Conservation (phyloP, 2,329 filamentous ascomycete genomes). For the Torrubiellomyces zombiae region DNA sequence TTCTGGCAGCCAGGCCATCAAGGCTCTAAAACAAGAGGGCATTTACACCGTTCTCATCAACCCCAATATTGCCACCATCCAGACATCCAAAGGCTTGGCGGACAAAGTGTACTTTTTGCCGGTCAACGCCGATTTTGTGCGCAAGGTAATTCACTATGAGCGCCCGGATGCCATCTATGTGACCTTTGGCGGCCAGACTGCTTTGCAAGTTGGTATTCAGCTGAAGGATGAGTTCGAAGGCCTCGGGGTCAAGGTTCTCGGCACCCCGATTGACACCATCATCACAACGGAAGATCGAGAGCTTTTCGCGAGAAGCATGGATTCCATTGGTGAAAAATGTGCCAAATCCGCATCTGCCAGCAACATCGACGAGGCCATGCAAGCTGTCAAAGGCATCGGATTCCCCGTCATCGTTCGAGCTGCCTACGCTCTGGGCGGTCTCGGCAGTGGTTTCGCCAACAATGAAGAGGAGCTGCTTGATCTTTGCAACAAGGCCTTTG, state of each 20-base stretch:
- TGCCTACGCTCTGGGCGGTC: constrained; percentile 85
- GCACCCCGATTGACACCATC: constrained; percentile 93
- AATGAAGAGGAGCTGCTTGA: constrained; percentile 68
- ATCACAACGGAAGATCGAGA: constrained; percentile 98
- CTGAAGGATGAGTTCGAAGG: constrained; percentile 92
- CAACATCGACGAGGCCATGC: constrained; percentile 73
- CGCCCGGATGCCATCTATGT: constrained; percentile 92
- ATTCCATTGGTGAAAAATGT: constrained; percentile 93
- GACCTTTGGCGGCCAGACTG: constrained; percentile 95
- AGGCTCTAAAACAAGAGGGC: constrained; percentile 91
- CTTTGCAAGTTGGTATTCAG: constrained; percentile 89
- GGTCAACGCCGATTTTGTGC: constrained; percentile 90
- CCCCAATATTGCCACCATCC: constrained; percentile 96
- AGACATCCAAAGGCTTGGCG: constrained; percentile 92
- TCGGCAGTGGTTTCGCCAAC: constrained; percentile 90
- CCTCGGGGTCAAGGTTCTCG: constrained; percentile 84
- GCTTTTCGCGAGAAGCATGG: constrained; percentile 94
- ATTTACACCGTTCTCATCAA: constrained; percentile 98
- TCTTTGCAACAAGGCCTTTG: constrained; percentile 87
- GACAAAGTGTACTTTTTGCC: constrained; percentile 99
- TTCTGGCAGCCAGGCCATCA: constrained; percentile 95
- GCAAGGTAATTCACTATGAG: constrained; percentile 93
- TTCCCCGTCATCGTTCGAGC: constrained; percentile 96
- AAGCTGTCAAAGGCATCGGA: constrained; percentile 77
- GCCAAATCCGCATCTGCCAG: constrained; percentile 91